phyloP scores from a whole-genome alignment of 192 early-diverging fungal species.

The Coemansia sp. region DNA sequence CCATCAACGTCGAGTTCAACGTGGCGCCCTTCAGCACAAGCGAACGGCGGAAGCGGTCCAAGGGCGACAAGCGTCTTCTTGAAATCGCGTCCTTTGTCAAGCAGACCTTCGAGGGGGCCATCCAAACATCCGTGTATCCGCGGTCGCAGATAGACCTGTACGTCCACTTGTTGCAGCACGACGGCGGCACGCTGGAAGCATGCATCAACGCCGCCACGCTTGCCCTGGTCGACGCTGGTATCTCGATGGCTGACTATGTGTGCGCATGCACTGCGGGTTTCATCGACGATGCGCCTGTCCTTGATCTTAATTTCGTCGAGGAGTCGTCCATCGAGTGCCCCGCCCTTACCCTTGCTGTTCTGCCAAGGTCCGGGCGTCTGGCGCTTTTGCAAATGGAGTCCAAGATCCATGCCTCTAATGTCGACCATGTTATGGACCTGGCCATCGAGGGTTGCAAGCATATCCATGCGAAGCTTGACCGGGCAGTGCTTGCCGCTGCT shows the following conservation, averaged over 20 bases:
- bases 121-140: constrained; percentile 71
- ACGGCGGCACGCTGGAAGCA: constrained; percentile 79
- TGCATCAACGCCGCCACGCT: constrained; percentile 84
- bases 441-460: constrained; percentile 54
- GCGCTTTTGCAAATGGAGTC: constrained; percentile 87
- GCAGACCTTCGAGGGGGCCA: constrained; percentile 89
- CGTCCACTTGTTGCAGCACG: constrained; percentile 89
- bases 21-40: constrained; percentile 88
- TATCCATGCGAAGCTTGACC: constrained; percentile 53
- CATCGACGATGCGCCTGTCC: constrained; percentile 66
- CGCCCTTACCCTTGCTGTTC: constrained; percentile 80
- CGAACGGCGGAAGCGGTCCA: constrained; percentile 79
- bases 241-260: constrained; percentile 80
- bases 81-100: constrained; percentile 83
- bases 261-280: constrained; percentile 87
- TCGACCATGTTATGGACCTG: constrained; percentile 49
- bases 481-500: constrained; percentile 48
- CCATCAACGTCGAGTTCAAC: constrained; percentile 87
- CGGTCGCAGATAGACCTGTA: constrained; percentile 92
- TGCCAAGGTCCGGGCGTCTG: constrained; percentile 81
- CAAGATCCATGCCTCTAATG: constrained; percentile 74
- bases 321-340: constrained; percentile 81
- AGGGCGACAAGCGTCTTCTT: constrained; percentile 85
- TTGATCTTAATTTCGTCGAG: constrained; percentile 86
- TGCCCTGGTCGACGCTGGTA: constrained; percentile 79